These are phyloP conservation scores for Colletotrichum godetiae DNA, from an alignment of 2,329 filamentous ascomycete genomes.

Conservation along the genomic window DNA sequence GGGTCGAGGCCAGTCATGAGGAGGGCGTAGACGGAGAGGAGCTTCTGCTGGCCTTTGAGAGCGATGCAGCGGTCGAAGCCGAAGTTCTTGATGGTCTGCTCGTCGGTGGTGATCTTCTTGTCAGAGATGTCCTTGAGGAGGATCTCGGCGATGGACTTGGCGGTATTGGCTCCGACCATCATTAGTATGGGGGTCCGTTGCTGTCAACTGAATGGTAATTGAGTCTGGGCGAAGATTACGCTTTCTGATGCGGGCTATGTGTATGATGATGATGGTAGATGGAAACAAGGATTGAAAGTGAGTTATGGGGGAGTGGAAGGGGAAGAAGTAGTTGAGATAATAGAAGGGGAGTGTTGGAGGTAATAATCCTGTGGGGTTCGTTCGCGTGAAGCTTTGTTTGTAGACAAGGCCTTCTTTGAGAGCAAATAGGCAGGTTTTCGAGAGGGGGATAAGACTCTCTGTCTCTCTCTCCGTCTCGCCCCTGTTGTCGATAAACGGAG, in stretches of 20 bases:
- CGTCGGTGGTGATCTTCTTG: neutral
- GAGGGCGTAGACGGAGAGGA: neutral
- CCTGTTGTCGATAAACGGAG: no score
- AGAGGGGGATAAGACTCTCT: no score
- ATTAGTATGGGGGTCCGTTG: neutral
- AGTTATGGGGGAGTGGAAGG: neutral
- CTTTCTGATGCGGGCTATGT: accelerated
- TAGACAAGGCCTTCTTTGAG: no score
- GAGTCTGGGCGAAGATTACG: accelerated
- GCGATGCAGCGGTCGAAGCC: conserved; percentile 5
- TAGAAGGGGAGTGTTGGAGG: neutral
- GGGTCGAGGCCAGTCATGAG: neutral
- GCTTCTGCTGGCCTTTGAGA: neutral
- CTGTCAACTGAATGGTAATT: neutral
- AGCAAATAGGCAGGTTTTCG: no score
- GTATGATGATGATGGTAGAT: neutral
- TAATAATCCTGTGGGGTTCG: neutral
- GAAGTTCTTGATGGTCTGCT: conserved; percentile 3
- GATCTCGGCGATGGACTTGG: neutral
- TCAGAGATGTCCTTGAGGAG: neutral
- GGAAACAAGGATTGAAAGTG: neutral
- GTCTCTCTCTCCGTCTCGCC: no score
- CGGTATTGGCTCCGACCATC: neutral
- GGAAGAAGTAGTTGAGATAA: neutral
- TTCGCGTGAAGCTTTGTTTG: neutral